Evolutionary conservation across 208 protist species (phyloP), one percentile per base, ranked within the genome.

Genomic region (Acanthamoeba lenticulata): DNA sequence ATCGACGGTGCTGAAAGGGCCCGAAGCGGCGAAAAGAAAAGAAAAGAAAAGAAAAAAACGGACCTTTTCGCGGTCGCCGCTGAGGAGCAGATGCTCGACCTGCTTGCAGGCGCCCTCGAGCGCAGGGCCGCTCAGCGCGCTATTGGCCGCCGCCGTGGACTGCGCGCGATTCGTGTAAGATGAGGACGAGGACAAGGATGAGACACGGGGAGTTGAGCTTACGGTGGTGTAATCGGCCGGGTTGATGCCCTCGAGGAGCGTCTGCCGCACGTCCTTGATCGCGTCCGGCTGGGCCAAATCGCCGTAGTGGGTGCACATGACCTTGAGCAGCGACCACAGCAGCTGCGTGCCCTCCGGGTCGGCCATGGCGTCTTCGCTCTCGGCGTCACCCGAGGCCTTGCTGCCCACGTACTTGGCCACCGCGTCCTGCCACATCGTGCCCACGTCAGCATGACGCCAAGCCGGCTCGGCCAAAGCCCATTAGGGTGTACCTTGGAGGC

Each of bases 221-320:
- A 74, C 65, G 34, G 65, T 32, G 9, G 15, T 74, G 65, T 74
- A 74, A 27, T 74, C 65, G 19, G 1, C 29, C 9, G 65, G 65
- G 36, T 74, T 74, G 36, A 74, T 74, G 65, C 65, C 65, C 36
- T 74, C 65, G 29, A 74, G 36, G 11, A 74, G 32, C 2, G 36
- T 32, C 9, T 74, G 65, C 4, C 65, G 32, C 7, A 74, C 36
- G 4, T 74, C 65, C 36, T 74, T 74, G 15, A 74, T 24, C 34
- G 65, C 65, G 7, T 74, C 65, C 15, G 5, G 65, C 65, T 74
- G 65, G n/a, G 29, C n/a, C n/a, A 74, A 7, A 32, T 74, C 65
- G 29, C 65, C 77, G 52, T 86, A 86, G 44, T 86, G 77, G 21
- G 38, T 57, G 42, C 77, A 86, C 77, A 86, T 86, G n/a, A 86